Percentiles rank a stretch among this genome's conserved stretches.
Conservation (phyloP, 1,139 yeast species). For the Taphrina flavorubra region DNA sequence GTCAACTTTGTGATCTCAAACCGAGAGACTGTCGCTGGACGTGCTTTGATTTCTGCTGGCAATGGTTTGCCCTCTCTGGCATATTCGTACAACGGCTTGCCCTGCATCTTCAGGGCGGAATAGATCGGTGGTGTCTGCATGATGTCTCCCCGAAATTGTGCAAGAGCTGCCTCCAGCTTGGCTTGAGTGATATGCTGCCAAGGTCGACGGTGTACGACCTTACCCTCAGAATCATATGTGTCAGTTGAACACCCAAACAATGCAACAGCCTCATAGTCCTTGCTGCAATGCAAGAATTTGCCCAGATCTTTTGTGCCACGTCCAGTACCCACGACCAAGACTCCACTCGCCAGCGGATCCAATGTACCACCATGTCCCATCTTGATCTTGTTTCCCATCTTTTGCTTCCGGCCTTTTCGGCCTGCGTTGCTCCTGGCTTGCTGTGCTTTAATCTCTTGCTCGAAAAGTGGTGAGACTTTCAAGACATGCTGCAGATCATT, state of each 20-base stretch:
- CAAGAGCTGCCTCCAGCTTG: conserved; percentile 56
- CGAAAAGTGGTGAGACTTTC: conserved; percentile 25
- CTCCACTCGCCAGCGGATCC: conserved; percentile 94
- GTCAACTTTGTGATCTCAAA: conserved; percentile 63
- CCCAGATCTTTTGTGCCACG: conserved; percentile 82
- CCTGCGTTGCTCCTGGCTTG: conserved; percentile 34
- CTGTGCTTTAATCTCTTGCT: conserved; percentile 32
- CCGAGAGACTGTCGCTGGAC: conserved; percentile 69
- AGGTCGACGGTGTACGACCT: conserved; percentile 65
- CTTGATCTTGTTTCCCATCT: conserved; percentile 53
- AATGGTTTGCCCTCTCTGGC: conserved; percentile 87
- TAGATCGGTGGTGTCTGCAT: conserved; percentile 93
- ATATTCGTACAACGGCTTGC: conserved; percentile 90
- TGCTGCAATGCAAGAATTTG: conserved; percentile 69
- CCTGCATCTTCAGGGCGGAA: conserved; percentile 92
- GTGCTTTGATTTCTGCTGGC: conserved; percentile 77
- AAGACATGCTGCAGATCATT: conserved; percentile 32
- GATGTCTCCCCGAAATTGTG: conserved; percentile 74
- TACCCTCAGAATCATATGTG: conserved; percentile 93
- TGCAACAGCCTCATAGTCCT: conserved; percentile 79
- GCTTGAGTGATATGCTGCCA: conserved; percentile 65
- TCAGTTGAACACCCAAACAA: conserved; percentile 89
- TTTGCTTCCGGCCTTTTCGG: conserved; percentile 33
- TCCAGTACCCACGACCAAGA: conserved; percentile 88
- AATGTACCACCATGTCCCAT: conserved; percentile 99